These are phyloP conservation scores for Astragalus membranaceus DNA, from an alignment of 306 rosid species.

Conservation along the genomic window DNA sequence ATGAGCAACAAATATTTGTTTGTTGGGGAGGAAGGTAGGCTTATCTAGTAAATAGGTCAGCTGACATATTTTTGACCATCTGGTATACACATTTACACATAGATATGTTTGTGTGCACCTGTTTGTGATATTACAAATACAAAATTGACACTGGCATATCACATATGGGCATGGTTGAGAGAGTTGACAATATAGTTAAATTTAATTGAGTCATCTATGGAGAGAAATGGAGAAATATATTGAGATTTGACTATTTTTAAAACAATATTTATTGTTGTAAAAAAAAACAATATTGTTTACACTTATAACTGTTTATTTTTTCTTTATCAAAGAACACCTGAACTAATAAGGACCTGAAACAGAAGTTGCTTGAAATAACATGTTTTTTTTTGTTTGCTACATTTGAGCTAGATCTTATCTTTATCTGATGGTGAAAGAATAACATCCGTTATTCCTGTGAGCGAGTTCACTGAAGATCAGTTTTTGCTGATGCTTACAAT, in stretches of 20 bases:
- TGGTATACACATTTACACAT: too few species aligned
- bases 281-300: too few species aligned
- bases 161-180: too few species aligned
- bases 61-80: background rate
- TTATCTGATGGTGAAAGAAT: slow-evolving; percentile 91
- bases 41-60: background rate
- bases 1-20: background rate
- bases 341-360: background rate
- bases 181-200: too few species aligned
- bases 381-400: background rate
- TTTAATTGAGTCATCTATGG: too few species aligned
- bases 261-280: background rate
- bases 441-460: slow-evolving; percentile 91
- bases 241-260: background rate
- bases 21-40: background rate
- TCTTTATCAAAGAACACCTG: background rate
- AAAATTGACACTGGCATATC: too few species aligned
- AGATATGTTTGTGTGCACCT: too few species aligned
- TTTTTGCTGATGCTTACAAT: slow-evolving; percentile 88
- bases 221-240: too few species aligned
- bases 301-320: background rate
- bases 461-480: slow-evolving; percentile 79
- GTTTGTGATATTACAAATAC: too few species aligned
- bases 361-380: background rate
- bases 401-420: slow-evolving; percentile 67